These are phyloP conservation scores for Volvox africanus DNA, from an alignment of 139 green algal species.

Conservation along the genomic window DNA sequence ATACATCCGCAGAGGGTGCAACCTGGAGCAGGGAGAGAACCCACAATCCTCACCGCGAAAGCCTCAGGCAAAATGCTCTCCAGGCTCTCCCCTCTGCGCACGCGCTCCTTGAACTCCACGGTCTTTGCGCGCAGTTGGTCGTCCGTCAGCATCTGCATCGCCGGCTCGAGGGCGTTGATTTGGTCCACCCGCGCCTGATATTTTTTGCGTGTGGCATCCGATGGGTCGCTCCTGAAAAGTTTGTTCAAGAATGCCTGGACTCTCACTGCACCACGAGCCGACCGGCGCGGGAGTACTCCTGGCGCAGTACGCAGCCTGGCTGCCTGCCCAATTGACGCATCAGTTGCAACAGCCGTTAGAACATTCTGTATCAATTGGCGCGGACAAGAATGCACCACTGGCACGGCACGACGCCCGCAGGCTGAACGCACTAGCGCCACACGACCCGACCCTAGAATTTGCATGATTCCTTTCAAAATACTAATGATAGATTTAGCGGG, in stretches of 20 bases:
- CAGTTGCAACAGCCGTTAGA: neutral
- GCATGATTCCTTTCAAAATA: neutral
- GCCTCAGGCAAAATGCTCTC: slow-evolving; percentile 91
- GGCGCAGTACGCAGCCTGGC: neutral
- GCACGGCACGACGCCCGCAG: neutral
- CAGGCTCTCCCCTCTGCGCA: slow-evolving; percentile 76
- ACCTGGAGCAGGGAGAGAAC: too few relatives aligned
- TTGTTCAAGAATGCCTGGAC: slow-evolving; percentile 60
- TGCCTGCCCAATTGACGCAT: neutral
- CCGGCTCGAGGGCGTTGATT: slow-evolving; percentile 91
- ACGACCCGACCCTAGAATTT: slow-evolving; percentile 22
- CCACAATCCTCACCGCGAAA: slow-evolving; percentile 76
- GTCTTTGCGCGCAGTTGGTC: slow-evolving; percentile 90
- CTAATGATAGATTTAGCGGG: neutral
- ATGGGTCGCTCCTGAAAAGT: slow-evolving; percentile 71
- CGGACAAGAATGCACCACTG: neutral
- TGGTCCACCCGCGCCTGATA: slow-evolving; percentile 81
- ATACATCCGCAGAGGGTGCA: too few relatives aligned
- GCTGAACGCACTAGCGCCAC: slow-evolving; percentile 15
- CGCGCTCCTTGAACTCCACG: slow-evolving; percentile 77
- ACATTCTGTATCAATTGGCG: neutral
- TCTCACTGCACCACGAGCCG: slow-evolving; percentile 12
- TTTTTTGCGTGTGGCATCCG: slow-evolving; percentile 72
- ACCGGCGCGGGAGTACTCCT: neutral
- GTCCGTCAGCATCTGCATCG: slow-evolving; percentile 83